Conservation (phyloP, 495 filamentous ascomycete genomes). For the Aspergillus bridgeri region DNA sequence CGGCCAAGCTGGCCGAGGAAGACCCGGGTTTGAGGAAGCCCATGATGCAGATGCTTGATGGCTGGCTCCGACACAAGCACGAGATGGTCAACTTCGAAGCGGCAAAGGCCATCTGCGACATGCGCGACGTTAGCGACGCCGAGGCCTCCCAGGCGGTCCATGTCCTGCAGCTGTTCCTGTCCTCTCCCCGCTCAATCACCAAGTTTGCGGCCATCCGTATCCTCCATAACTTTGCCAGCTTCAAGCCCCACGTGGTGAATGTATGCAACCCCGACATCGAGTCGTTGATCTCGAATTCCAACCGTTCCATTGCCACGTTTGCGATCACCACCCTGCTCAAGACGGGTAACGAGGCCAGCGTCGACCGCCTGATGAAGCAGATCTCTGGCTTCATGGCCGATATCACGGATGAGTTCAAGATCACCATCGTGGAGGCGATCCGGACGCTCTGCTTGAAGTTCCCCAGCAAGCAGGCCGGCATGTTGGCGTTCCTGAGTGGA, state of each 20-base stretch:
- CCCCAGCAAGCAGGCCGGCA: conserved; percentile 94
- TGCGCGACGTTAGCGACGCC: conserved; percentile 86
- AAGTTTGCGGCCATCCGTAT: conserved; percentile 98
- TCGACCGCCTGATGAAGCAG: conserved; percentile 98
- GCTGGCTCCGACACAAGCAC: conserved; percentile 96
- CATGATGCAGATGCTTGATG: conserved; percentile 93
- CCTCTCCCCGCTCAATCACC: conserved; percentile 91
- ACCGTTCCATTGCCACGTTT: conserved; percentile 96
- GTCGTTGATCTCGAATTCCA: conserved; percentile 89
- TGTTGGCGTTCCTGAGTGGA: conserved; percentile 93
- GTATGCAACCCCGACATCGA: conserved; percentile 97
- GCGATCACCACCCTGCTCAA: conserved; percentile 97
- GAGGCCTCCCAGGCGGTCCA: conserved; percentile 93
- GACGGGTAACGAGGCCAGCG: conserved; percentile 94
- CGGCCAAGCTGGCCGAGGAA: conserved; percentile 92
- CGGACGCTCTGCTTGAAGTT: conserved; percentile 96
- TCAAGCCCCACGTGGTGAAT: conserved; percentile 89
- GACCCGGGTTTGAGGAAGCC: conserved; percentile 83
- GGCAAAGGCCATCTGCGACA: conserved; percentile 93
- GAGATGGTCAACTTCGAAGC: conserved; percentile 99
- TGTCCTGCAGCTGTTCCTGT: conserved; percentile 92
- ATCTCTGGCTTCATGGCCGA: conserved; percentile 97
- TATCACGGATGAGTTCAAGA: conserved; percentile 98
- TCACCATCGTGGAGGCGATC: conserved; percentile 98
- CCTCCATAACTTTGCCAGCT: conserved; percentile 89